Evolutionary conservation across 371 early-diverging fungal genomes (phyloP), one percentile per base, ranked within the genome.

Genomic region (Apophysomyces ossiformis): DNA sequence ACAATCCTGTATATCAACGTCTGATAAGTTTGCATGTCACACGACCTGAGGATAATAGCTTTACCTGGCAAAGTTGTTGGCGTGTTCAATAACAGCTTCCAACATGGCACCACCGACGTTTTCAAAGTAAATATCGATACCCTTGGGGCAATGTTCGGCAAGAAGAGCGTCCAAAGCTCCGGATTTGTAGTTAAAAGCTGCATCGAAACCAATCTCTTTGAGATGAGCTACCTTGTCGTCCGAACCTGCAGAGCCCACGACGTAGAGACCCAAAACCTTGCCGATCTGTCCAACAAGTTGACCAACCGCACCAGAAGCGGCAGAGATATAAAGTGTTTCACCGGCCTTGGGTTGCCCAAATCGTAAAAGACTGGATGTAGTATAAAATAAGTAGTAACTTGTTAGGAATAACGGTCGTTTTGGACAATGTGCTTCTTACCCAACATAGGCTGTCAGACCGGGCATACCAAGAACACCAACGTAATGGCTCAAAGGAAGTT

Each of bases 141-240:
- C 95, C 7, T 85, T 81, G 8, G 89, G 91, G 26, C 84, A 85
- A 15, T 74, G 68, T 62, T 87, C 74, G 1, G 41, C 58, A 26
- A 91, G 73, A 6, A 78, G 79, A 7, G 71, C 74, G 7, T 67
- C 59, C 21, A 61, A 68, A 38, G 83, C 85, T 37, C 77, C 78
- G 1, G 84, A 91, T 79, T 92, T 93, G 86, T 94, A 94, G 84
- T 93, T 94, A 84, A 94, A 93, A 12, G 89, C 94, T 7, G 70
- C 87, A 71, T 93, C 92, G 54, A 89, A 90, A 4, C 88, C 89
- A 35, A 83, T 78, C 11, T 84, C 79, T 69, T 80, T 84, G 57
- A 93, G 82, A 67, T 80, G 87, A 26, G 76, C 82, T 16, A 90
- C 89, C 76, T 95, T 95, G 13, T 91, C 93, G 59, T 93, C 91